Base-by-base conservation (phyloP, 345 rosid species). In the Draba incana region DNA sequence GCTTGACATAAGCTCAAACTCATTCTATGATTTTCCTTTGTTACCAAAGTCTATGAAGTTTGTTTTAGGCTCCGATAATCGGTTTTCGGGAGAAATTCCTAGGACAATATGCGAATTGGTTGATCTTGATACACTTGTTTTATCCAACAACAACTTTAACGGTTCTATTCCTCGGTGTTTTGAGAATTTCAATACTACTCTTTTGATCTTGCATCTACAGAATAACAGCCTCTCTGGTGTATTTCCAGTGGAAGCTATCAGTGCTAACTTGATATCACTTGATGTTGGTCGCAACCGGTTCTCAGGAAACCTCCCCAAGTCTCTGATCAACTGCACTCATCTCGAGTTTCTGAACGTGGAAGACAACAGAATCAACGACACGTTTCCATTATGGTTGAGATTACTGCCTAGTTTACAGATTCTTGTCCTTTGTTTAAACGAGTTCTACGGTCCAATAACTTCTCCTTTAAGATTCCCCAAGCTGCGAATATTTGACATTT, bases 401-500 rank as follows among this genome's bases (percentile, higher is more conserved):
- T 65, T 2, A 2, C 4, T 73, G 31, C 62, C 82, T 0, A 12
- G 5, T 3, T 28, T 83, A 39, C 81, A 74, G 3, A 69, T 80
- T 56, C 80, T 86, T 2, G 64, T 80, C 54, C 24, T 84, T 51
- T 82, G 81, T 14, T 71, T 78, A 1, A 84, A 86, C 62, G 2
- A 31, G 1, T 84, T 86, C 30, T 4, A 68, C 0, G 81, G 87
- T 0, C 35, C 5, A 3, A 68, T 86, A 42, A 48, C 5, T 14
- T 78, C 81, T 69, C 20, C n/a, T 31, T 8, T 20, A 10, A 31
- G 14, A 0, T 80, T 83, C 79, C 33, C 53, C 2, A 62, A 4
- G 70, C 81, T 82, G 41, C 77, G 82, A 25, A 78, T 86, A 15
- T 66, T 84, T 0, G 92, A 84, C 25, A 35, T 82, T 27, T 77